phyloP scores from a whole-genome alignment of 2,329 filamentous ascomycete species.

The Pseudocercospora pini-densiflorae region DNA sequence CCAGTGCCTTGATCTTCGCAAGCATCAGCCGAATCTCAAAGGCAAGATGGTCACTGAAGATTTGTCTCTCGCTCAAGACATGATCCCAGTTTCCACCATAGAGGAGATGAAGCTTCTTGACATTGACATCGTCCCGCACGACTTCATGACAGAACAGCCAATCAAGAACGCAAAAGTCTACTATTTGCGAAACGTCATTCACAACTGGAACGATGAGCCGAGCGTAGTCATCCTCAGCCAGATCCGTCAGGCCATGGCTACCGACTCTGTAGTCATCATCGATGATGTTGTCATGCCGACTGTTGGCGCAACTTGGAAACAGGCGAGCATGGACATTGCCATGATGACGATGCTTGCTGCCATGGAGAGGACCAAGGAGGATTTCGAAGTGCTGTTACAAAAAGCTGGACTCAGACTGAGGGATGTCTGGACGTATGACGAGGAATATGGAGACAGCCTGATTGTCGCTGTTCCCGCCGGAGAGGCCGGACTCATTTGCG shows the following conservation, averaged over 20 bases:
- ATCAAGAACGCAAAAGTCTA: conserved; percentile 13
- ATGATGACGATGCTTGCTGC: conserved; percentile 25
- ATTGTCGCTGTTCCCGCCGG: not conserved
- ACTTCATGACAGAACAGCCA: conserved; percentile 21
- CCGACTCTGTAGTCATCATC: conserved; percentile 17
- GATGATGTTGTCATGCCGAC: conserved; percentile 21
- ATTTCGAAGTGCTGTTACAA: conserved; percentile 8
- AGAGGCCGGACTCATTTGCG: not conserved
- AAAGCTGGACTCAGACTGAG: conserved; percentile 1
- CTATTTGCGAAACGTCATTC: conserved; percentile 11
- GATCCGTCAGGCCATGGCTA: conserved; percentile 19
- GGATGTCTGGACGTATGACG: conserved; percentile 11
- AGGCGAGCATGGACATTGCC: conserved; percentile 24
- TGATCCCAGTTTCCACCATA: not conserved
- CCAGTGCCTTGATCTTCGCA: not conserved
- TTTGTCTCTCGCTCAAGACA: conserved; percentile 4
- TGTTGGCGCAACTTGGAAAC: conserved; percentile 18
- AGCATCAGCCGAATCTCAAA: not conserved
- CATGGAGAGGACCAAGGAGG: conserved; percentile 12
- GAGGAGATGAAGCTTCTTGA: conserved; percentile 14
- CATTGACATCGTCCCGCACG: conserved; percentile 17
- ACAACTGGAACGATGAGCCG: conserved; percentile 18
- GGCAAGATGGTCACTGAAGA: not conserved
- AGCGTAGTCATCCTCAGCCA: conserved; percentile 14
- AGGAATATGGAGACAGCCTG: not conserved